These are phyloP conservation scores for Nakaseomyces nivariensis DNA, from an alignment of 1,139 yeast genomes.

Conservation along the genomic window DNA sequence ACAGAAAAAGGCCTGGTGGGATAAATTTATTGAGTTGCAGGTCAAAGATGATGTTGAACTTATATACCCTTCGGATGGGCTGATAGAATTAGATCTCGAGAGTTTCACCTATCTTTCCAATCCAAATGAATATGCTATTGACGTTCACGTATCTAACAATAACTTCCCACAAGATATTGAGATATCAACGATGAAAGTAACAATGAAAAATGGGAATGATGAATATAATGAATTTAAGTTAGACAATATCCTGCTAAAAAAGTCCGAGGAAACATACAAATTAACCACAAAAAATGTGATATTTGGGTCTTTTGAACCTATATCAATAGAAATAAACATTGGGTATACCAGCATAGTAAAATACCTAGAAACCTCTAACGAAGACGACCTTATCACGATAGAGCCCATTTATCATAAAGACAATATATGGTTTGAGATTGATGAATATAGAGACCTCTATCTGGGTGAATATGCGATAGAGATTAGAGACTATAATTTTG, in stretches of 20 bases:
- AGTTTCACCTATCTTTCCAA: slow-evolving; percentile 6
- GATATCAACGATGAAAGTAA: slow-evolving; percentile 14
- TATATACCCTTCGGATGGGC: slow-evolving; percentile 19
- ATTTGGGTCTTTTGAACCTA: slow-evolving; percentile 20
- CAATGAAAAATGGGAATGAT: slow-evolving; percentile 13
- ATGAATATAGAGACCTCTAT: slow-evolving; percentile 12
- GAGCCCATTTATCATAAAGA: slow-evolving; percentile 10
- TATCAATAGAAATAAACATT: slow-evolving; percentile 18
- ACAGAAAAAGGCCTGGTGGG: slow-evolving; percentile 23
- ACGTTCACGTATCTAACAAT: slow-evolving; percentile 11
- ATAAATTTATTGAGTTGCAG: slow-evolving; percentile 18
- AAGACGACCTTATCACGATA: slow-evolving; percentile 12
- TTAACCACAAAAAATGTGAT: slow-evolving; percentile 16
- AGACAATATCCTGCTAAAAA: slow-evolving; percentile 6
- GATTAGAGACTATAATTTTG: slow-evolving; percentile 3
- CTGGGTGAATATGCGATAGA: slow-evolving; percentile 16
- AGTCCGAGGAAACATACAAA: slow-evolving; percentile 5
- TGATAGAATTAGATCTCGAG: slow-evolving; percentile 13
- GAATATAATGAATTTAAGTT: slow-evolving; percentile 13
- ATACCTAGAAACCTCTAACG: slow-evolving; percentile 10
- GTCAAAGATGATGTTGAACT: slow-evolving; percentile 11
- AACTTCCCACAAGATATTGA: slow-evolving; percentile 15
- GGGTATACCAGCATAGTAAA: slow-evolving; percentile 21
- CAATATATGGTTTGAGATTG: slow-evolving; percentile 13
- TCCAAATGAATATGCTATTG: slow-evolving; percentile 19